Evolutionary conservation across 192 early-diverging fungal species (phyloP).

Genomic region (Irineochytrium annulatum): DNA sequence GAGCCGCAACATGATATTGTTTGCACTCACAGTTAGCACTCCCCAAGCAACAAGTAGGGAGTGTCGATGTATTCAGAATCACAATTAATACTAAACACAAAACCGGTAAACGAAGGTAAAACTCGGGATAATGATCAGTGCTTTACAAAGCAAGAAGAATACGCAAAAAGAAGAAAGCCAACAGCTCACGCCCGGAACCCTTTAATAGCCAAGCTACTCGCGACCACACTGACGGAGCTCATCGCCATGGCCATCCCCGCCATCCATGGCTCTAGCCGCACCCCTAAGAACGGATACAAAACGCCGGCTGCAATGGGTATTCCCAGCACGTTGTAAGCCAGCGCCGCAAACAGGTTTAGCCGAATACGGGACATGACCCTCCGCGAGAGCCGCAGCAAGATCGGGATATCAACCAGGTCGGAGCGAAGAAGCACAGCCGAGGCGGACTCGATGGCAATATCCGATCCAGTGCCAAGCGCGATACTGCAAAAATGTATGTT

Average conservation of each 20-base stretch:
- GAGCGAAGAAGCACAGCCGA: conserved; percentile 77
- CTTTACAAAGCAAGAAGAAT: too few relatives aligned
- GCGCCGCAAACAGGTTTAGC: conserved; percentile 87
- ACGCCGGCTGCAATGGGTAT: conserved; percentile 90
- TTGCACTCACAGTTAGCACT: too few relatives aligned
- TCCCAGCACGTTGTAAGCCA: conserved; percentile 79
- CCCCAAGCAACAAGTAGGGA: too few relatives aligned
- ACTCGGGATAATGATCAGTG: too few relatives aligned
- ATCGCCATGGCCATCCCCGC: conserved; percentile 90
- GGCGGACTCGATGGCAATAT: conserved; percentile 87
- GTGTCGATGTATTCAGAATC: too few relatives aligned
- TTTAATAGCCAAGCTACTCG: conserved; percentile 73
- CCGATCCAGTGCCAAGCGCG: conserved; percentile 84
- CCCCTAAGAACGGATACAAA: conserved; percentile 47
- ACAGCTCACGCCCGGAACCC: too few relatives aligned
- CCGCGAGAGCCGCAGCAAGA: conserved; percentile 70
- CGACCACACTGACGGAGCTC: conserved; percentile 79
- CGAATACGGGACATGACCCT: conserved; percentile 72
- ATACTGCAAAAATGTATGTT: conserved; percentile 39
- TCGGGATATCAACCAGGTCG: conserved; percentile 72
- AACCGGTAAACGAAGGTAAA: too few relatives aligned
- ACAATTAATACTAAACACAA: too few relatives aligned
- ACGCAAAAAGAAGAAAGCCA: too few relatives aligned
- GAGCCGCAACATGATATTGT: too few relatives aligned
- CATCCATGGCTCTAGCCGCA: conserved; percentile 66